These are phyloP conservation scores for Ustilago tritici DNA, from an alignment of 1,284 basidiomycete species.

Conservation along the genomic window DNA sequence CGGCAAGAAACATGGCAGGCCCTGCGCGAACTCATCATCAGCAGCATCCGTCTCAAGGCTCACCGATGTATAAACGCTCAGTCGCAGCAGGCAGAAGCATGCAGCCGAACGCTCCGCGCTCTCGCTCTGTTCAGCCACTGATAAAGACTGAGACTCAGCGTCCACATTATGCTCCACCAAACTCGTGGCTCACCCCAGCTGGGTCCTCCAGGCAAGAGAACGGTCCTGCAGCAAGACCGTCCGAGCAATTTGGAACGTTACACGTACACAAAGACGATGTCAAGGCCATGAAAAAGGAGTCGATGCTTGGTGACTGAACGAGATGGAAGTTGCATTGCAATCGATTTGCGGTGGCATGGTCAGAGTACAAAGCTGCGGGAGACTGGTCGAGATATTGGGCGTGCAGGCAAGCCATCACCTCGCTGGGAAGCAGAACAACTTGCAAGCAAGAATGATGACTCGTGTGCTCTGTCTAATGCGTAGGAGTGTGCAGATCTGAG, in stretches of 20 bases:
- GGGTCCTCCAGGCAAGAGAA: neutral
- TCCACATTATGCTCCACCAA: neutral
- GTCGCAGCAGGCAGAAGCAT: neutral
- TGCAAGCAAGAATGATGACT: neutral
- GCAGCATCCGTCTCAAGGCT: neutral
- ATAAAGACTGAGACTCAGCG: neutral
- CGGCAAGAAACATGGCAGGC: neutral
- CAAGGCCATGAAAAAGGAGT: constrained; percentile 1
- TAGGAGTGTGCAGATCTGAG: neutral
- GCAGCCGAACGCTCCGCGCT: constrained; percentile 2
- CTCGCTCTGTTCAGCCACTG: neutral
- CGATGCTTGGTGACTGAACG: constrained; percentile 16
- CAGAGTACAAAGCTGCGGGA: constrained; percentile 6
- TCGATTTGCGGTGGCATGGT: neutral
- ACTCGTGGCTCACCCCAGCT: neutral
- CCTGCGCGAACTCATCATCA: neutral
- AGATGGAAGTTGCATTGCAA: neutral
- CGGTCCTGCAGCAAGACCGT: neutral
- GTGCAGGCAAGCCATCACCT: neutral
- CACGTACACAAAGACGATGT: neutral
- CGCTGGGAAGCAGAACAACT: neutral
- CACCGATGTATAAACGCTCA: neutral
- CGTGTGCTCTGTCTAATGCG: neutral
- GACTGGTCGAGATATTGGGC: neutral
- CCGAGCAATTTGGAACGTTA: neutral